Conservation (phyloP, 805 yeast genomes). For the Saccharomycopsis microspora region DNA sequence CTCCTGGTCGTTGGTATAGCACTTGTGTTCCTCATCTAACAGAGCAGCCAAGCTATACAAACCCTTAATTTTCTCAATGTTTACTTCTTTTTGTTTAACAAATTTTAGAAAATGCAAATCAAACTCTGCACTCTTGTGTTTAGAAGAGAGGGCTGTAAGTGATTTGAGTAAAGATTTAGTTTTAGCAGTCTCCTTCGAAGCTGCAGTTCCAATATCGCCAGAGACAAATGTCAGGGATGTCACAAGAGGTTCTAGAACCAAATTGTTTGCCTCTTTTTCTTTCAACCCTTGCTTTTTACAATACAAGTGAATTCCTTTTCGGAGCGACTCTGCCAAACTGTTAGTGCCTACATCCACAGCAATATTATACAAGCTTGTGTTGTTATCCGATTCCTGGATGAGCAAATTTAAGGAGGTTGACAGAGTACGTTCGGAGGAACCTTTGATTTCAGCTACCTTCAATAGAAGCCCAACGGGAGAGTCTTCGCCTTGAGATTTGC, state of each 20-base stretch:
- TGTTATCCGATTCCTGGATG: slow-evolving; percentile 8
- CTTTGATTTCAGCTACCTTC: neutral
- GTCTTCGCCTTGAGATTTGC: neutral
- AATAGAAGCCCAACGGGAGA: neutral
- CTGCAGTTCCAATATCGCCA: neutral
- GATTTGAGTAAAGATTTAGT: neutral
- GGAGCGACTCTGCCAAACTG: slow-evolving; percentile 14
- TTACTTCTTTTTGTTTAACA: slow-evolving; percentile 3
- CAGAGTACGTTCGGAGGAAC: neutral
- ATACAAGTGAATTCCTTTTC: slow-evolving; percentile 12
- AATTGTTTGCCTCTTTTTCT: neutral
- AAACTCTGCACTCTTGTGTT: slow-evolving; percentile 5
- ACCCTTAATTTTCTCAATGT: slow-evolving; percentile 3
- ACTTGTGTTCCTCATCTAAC: neutral
- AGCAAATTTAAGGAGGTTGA: neutral
- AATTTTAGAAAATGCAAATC: slow-evolving; percentile 9
- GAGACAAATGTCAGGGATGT: neutral
- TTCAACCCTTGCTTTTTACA: neutral
- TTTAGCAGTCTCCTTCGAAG: neutral
- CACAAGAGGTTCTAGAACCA: neutral
- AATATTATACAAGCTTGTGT: slow-evolving; percentile 11
- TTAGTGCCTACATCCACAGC: slow-evolving; percentile 15
- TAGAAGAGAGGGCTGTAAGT: neutral
- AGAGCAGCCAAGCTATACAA: neutral
- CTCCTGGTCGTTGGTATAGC: neutral